Evolutionary conservation across 2,329 filamentous ascomycete species (phyloP), one percentile per base, ranked within the genome.

Genomic region (Arthrinium puccinioides): DNA sequence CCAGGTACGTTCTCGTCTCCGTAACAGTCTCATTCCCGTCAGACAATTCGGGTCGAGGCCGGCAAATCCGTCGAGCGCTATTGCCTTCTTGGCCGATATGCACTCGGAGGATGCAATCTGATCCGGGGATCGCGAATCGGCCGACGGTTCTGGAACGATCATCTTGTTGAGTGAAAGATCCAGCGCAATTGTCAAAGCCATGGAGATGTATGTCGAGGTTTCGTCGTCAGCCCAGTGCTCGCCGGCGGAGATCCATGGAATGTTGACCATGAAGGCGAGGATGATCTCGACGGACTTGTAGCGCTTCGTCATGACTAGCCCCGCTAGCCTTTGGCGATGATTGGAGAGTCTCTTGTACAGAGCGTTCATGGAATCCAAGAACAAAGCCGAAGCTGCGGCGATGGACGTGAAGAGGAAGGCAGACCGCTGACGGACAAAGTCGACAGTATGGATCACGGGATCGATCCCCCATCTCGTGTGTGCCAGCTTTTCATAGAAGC

Each of bases 391-490:
- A 4, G 78, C 76, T 2, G 82, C 77, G 47, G 84, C 68, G 34
- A 87, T 76, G 1, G 82, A 84, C 0, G 82, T 86, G 48, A 84
- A 80, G 2, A 87, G 64, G 51, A 86, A 86, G 1, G 80, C 72
- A 0, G 82, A 87, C 32, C 80, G 75, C 2, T 70, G 69, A 13
- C 80, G 76, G 3, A 83, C 79, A 48, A 84, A 87, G 1, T 68
- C 59, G 14, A 76, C 65, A 0, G 74, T 84, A 48, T 86, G 82
- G 5, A 86, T 62, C 11, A 72, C 55, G 2, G 80, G 79, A 46
- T 86, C 82, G 8, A 86, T 72, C 0, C 82, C 82, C 82, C 82
- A 87, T 53, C 82, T 64, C 0, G 82, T 87, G 53, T 87, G 82
- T 2, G 82, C 76, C 5, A 87, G 69, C 34, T 82, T 79, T 18